Evolutionary conservation across 257 asterid species (phyloP).

Genomic region (Gentiana straminea): DNA sequence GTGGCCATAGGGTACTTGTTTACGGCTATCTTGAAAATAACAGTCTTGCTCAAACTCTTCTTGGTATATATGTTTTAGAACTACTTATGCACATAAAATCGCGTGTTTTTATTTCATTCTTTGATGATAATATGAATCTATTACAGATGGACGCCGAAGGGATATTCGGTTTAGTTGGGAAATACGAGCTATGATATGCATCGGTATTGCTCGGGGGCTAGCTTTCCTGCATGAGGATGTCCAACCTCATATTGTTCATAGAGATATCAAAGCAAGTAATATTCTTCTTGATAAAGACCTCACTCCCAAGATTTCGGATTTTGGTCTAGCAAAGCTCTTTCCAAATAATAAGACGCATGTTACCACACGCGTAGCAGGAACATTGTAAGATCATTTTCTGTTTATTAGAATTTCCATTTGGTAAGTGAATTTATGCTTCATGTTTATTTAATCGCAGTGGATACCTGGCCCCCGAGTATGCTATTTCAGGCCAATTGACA

Average conservation of each 20-base stretch:
- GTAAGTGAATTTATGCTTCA: background rate
- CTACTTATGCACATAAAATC: background rate
- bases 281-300: slow-evolving; percentile 61
- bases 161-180: slow-evolving; percentile 40
- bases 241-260: slow-evolving; percentile 61
- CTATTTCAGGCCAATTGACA: slow-evolving; percentile 75
- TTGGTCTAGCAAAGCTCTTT: slow-evolving; percentile 80
- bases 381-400: slow-evolving; percentile 38
- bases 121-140: background rate
- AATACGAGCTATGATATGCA: slow-evolving; percentile 58
- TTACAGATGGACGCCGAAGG: slow-evolving; percentile 31
- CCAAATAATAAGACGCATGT: slow-evolving; percentile 87
- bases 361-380: slow-evolving; percentile 92
- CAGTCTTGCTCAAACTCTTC: slow-evolving; percentile 65
- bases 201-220: slow-evolving; percentile 72
- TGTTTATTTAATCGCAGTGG: slow-evolving; percentile 38
- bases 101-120: background rate
- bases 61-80: slow-evolving; percentile 25
- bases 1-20: slow-evolving; percentile 43
- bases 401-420: background rate
- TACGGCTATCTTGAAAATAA: slow-evolving; percentile 77
- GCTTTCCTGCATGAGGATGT: slow-evolving; percentile 83
- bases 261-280: slow-evolving; percentile 90
- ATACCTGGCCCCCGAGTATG: slow-evolving; percentile 96
- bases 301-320: slow-evolving; percentile 68